phyloP scores from a whole-genome alignment of 2,329 filamentous ascomycete genomes.

The Onygena corvina region DNA sequence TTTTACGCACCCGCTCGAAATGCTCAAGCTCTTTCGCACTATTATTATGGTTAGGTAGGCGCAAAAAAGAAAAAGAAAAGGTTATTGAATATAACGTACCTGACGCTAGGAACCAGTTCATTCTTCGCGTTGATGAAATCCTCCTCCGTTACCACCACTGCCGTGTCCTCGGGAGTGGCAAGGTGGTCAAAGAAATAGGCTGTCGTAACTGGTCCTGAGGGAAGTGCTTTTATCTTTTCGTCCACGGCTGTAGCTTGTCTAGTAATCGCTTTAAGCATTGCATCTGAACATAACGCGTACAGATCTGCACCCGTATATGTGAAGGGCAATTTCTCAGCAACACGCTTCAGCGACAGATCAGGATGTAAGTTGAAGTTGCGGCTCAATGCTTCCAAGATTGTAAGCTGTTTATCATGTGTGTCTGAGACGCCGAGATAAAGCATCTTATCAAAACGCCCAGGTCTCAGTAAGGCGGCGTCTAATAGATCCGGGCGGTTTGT shows the following conservation, averaged over 20 bases:
- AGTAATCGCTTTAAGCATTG: constrained; percentile 97
- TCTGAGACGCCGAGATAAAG: constrained; percentile 95
- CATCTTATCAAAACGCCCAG: constrained; percentile 94
- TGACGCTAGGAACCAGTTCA: constrained; percentile 84
- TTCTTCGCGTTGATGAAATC: constrained; percentile 73
- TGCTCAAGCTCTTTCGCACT: constrained; percentile 84
- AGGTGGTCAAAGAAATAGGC: constrained; percentile 94
- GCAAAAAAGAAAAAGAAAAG: neutral
- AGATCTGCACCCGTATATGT: constrained; percentile 97
- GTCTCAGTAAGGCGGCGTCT: constrained; percentile 93
- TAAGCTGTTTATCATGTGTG: constrained; percentile 91
- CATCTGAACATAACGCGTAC: constrained; percentile 92
- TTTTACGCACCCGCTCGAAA: constrained; percentile 70
- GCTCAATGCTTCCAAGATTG: constrained; percentile 84
- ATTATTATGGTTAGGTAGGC: constrained; percentile 19
- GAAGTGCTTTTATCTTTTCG: constrained; percentile 59
- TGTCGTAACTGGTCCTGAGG: constrained; percentile 54
- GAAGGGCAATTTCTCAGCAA: constrained; percentile 72
- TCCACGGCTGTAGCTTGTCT: constrained; percentile 76
- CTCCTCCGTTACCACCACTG: constrained; percentile 75
- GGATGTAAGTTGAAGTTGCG: constrained; percentile 85
- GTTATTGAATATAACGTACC: constrained; percentile 24
- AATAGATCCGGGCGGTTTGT: constrained; percentile 98
- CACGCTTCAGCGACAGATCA: constrained; percentile 57
- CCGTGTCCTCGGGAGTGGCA: constrained; percentile 67